Conservation (phyloP, 768 basidiomycete species). For the Macrolepiota fuliginosa region DNA sequence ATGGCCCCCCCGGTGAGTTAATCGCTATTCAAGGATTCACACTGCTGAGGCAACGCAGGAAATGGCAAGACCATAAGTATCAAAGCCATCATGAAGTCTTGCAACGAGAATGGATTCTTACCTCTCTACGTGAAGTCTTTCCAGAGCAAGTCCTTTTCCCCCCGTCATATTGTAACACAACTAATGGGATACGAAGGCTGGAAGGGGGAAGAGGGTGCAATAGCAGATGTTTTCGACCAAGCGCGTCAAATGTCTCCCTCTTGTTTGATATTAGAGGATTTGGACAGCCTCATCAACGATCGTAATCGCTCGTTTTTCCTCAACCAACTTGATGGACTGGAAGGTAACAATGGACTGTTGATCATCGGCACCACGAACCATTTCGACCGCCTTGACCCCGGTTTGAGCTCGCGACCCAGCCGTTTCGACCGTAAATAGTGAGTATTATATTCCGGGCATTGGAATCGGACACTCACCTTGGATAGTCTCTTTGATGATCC, state of each 20-base stretch:
- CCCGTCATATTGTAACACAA: background rate
- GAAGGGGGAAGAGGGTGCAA: slow-evolving; percentile 63
- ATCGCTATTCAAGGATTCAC: background rate
- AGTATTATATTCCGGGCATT: slow-evolving; percentile 24
- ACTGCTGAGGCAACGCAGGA: slow-evolving; percentile 33
- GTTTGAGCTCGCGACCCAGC: slow-evolving; percentile 73
- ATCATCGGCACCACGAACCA: slow-evolving; percentile 84
- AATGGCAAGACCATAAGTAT: slow-evolving; percentile 86
- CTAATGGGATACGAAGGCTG: slow-evolving; percentile 35
- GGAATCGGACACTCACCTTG: background rate
- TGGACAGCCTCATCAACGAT: slow-evolving; percentile 81
- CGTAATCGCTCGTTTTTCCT: slow-evolving; percentile 83
- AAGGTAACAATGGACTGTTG: slow-evolving; percentile 76
- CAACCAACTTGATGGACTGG: slow-evolving; percentile 80
- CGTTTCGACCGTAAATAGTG: slow-evolving; percentile 88
- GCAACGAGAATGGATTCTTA: slow-evolving; percentile 56
- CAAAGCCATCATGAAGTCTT: slow-evolving; percentile 79
- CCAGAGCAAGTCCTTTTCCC: slow-evolving; percentile 42
- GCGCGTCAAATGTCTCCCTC: slow-evolving; percentile 72
- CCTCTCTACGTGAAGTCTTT: slow-evolving; percentile 85
- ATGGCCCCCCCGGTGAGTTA: slow-evolving; percentile 71
- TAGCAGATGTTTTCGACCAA: slow-evolving; percentile 66
- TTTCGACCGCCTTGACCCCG: slow-evolving; percentile 76
- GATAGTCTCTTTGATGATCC: slow-evolving; percentile 73
- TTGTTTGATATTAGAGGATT: slow-evolving; percentile 53